Conservation (phyloP, 208 protist genomes). For the Trypanosoma cruzi region DNA sequence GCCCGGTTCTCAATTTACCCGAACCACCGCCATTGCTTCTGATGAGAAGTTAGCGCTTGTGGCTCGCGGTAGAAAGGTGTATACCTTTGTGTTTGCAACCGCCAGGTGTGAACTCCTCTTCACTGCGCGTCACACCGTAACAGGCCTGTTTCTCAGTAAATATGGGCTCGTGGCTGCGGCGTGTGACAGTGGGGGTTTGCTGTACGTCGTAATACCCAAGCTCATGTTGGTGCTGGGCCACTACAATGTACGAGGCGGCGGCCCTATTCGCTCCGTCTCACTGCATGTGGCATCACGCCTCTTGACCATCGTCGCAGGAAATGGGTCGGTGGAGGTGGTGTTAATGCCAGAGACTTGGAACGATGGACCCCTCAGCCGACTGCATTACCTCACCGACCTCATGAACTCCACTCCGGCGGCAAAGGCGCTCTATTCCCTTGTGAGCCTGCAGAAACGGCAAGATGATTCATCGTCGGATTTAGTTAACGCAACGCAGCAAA, state of each 20-base stretch:
- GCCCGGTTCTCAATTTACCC: constrained; percentile 10
- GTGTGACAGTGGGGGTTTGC: constrained; percentile 27
- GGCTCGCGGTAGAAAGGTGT: constrained; percentile 37
- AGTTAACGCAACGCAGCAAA: not conserved
- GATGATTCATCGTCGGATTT: not conserved
- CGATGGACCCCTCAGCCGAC: not conserved
- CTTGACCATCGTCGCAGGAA: constrained; percentile 55
- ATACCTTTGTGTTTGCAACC: constrained; percentile 25
- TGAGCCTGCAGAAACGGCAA: constrained; percentile 1
- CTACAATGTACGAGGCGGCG: constrained; percentile 38
- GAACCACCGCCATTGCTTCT: constrained; percentile 27
- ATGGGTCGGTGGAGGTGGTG: constrained; percentile 64
- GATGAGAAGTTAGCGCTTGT: constrained; percentile 28
- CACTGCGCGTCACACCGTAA: constrained; percentile 17
- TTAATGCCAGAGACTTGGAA: constrained; percentile 33
- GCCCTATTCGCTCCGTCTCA: constrained; percentile 43
- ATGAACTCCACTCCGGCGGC: constrained; percentile 9
- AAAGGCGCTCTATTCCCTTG: constrained; percentile 3
- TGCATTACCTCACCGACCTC: not conserved
- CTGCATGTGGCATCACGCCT: constrained; percentile 42
- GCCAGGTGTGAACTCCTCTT: constrained; percentile 16
- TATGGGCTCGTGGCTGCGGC: constrained; percentile 15
- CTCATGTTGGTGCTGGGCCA: constrained; percentile 28
- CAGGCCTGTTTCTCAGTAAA: constrained; percentile 7
- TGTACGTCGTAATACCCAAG: constrained; percentile 42